Percentiles rank a stretch among this genome's conserved stretches.
Evolutionary conservation across 345 rosid genomes (phyloP).

Genomic region (Noccaea caerulescens): DNA sequence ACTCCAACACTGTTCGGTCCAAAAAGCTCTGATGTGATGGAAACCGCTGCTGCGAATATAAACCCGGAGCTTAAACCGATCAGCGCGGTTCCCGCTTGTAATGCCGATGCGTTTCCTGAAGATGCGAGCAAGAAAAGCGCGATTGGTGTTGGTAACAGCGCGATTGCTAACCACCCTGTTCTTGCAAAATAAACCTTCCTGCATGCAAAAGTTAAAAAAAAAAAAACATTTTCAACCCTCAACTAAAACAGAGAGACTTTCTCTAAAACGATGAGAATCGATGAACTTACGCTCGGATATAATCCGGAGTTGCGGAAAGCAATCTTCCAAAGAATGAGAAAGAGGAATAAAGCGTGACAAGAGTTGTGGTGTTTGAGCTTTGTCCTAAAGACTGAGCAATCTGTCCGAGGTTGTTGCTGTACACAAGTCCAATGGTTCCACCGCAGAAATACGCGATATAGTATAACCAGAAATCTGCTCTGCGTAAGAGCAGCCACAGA

Average conservation of each 20-base stretch:
- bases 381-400: slow-evolving; percentile 88
- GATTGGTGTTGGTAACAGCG: slow-evolving; percentile 78
- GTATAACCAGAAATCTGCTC: slow-evolving; percentile 92
- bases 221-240: neutral
- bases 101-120: slow-evolving; percentile 53
- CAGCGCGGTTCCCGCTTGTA: slow-evolving; percentile 67
- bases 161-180: slow-evolving; percentile 89
- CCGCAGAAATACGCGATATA: slow-evolving; percentile 85
- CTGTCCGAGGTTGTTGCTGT: slow-evolving; percentile 94
- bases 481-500: slow-evolving; percentile 54
- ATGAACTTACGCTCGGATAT: slow-evolving; percentile 72
- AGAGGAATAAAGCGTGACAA: slow-evolving; percentile 84
- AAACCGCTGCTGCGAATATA: slow-evolving; percentile 94
- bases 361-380: slow-evolving; percentile 58
- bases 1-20: slow-evolving; percentile 93
- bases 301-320: slow-evolving; percentile 90
- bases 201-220: slow-evolving; percentile 39
- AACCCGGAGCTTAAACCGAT: slow-evolving; percentile 89
- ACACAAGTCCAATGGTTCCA: slow-evolving; percentile 94
- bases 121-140: slow-evolving; percentile 77
- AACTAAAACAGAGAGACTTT: neutral
- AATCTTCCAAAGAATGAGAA: slow-evolving; percentile 98
- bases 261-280: neutral
- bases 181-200: slow-evolving; percentile 86
- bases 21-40: slow-evolving; percentile 88